These are phyloP conservation scores for Teunomyces atbi DNA, from an alignment of 805 yeast species.

Conservation along the genomic window DNA sequence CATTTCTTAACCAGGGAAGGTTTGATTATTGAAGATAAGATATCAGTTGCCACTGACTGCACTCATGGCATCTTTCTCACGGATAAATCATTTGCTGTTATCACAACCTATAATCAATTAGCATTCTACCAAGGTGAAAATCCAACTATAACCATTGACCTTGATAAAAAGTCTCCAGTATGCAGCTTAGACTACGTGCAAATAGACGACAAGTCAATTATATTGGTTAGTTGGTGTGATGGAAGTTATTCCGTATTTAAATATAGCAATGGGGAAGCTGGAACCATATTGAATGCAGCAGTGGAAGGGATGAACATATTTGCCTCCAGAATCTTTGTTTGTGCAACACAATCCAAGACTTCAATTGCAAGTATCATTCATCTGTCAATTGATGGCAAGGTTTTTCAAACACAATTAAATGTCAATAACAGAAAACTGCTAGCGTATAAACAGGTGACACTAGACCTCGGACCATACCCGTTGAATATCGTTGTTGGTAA, in stretches of 20 bases:
- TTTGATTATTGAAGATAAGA: background rate
- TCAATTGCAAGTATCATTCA: slow-evolving; percentile 1
- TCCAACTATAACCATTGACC: background rate
- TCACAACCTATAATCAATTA: background rate
- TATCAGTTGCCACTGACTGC: background rate
- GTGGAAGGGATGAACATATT: background rate
- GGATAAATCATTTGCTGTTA: background rate
- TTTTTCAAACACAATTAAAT: slow-evolving; percentile 5
- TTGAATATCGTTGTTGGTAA: background rate
- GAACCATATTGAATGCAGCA: background rate
- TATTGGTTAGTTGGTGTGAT: background rate
- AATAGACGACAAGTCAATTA: no score
- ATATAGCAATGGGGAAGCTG: background rate
- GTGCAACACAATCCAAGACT: background rate
- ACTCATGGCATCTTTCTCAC: background rate
- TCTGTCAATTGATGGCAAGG: slow-evolving; percentile 7
- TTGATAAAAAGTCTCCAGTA: background rate
- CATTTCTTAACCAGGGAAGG: background rate
- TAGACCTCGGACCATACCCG: slow-evolving; percentile 1
- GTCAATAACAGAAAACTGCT: background rate
- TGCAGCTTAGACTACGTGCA: background rate
- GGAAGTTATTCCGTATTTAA: background rate
- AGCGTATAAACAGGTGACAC: background rate
- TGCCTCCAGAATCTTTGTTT: background rate
- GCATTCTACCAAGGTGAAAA: background rate